Conservation (phyloP, 306 rosid genomes). For the Castanospermum australe region DNA sequence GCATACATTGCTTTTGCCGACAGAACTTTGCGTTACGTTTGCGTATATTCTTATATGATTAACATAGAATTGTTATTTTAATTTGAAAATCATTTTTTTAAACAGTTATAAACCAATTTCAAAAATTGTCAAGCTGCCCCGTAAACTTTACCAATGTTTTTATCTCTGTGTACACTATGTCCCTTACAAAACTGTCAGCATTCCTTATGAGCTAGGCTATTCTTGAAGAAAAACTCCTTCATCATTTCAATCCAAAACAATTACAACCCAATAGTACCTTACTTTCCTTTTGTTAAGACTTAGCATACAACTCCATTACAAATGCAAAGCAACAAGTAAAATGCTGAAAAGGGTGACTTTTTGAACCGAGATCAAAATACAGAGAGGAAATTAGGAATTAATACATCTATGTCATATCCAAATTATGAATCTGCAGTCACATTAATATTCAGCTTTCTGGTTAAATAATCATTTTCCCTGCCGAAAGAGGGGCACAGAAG, state of each 20-base stretch:
- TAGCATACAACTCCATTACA: neutral
- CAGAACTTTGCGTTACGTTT: no score
- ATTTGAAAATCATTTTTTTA: no score
- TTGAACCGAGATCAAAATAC: neutral
- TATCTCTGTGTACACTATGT: no score
- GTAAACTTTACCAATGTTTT: no score
- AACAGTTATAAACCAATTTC: no score
- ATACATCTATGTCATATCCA: neutral
- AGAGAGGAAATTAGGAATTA: neutral
- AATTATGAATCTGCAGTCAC: neutral
- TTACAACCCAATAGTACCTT: no score
- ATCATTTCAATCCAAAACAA: neutral
- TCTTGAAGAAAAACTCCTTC: neutral
- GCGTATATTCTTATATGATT: no score
- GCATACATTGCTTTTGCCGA: no score
- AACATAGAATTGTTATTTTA: no score
- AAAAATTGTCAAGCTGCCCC: no score
- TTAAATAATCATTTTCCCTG: neutral
- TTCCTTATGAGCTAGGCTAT: neutral
- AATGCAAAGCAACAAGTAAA: neutral
- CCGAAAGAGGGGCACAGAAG: constrained; percentile 4
- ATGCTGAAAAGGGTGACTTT: neutral
- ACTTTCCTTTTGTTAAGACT: neutral
- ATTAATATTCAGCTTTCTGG: neutral
- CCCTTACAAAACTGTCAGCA: neutral